Conservation (phyloP, 2,329 filamentous ascomycete genomes). For the Clonostachys rosea region DNA sequence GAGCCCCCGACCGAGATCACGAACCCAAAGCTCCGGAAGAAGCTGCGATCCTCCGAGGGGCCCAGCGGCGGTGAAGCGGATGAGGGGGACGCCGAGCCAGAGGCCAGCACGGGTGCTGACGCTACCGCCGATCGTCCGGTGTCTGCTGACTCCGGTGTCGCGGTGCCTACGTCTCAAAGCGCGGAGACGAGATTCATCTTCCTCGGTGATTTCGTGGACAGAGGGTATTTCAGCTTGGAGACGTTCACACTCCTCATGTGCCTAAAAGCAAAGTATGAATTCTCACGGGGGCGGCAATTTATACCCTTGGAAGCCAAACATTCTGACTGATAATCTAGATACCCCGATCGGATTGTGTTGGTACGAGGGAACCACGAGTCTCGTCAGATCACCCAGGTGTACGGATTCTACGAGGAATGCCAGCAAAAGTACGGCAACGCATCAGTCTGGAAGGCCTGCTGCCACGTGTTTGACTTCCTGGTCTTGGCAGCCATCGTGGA, state of each 20-base stretch:
- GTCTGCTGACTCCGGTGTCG: constrained; percentile 23
- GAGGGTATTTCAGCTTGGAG: constrained; percentile 95
- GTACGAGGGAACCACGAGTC: constrained; percentile 98
- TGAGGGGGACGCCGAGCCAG: constrained; percentile 37
- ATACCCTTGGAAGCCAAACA: not conserved
- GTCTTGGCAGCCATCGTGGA: constrained; percentile 97
- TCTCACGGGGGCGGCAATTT: not conserved
- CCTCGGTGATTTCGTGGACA: constrained; percentile 90
- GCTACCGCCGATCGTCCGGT: constrained; percentile 20
- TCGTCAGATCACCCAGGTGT: constrained; percentile 95
- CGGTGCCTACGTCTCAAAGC: constrained; percentile 32
- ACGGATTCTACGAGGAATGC: constrained; percentile 98
- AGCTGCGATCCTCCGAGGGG: constrained; percentile 54
- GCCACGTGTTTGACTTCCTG: constrained; percentile 98
- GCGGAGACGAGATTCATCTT: constrained; percentile 55
- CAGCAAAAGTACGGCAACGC: constrained; percentile 97
- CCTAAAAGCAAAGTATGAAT: constrained; percentile 66
- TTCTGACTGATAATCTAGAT: constrained; percentile 45
- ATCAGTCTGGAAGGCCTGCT: constrained; percentile 99
- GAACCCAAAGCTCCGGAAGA: constrained; percentile 81
- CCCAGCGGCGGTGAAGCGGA: constrained; percentile 39
- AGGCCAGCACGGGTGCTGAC: constrained; percentile 19
- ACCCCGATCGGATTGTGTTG: constrained; percentile 90
- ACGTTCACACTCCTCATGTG: constrained; percentile 97
- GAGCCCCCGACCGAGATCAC: constrained; percentile 88